Percentiles rank a stretch among this genome's conserved stretches.
These are phyloP conservation scores for Rosa multiflora DNA, from an alignment of 306 rosid species.

Conservation along the genomic window DNA sequence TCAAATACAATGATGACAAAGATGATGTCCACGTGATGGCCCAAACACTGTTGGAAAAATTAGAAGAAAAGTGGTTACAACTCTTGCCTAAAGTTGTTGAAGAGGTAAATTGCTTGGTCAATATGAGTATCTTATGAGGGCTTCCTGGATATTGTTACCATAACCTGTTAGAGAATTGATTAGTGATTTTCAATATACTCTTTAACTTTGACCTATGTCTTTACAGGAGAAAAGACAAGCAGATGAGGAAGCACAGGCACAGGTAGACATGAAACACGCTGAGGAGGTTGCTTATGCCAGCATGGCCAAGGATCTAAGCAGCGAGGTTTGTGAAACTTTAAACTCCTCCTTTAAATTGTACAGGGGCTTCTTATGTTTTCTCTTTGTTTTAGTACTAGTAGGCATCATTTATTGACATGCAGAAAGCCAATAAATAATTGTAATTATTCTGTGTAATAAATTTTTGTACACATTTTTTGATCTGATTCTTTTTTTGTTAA, in stretches of 20 bases:
- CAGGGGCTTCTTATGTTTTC: neutral
- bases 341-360: neutral
- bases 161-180: neutral
- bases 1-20: conserved; percentile 84
- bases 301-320: conserved; percentile 67
- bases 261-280: conserved; percentile 56
- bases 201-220: conserved; percentile 13
- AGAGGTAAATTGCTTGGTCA: conserved; percentile 53
- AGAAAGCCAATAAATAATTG: neutral
- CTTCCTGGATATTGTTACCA: neutral
- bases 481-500: neutral
- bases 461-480: neutral
- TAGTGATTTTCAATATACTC: conserved; percentile 1
- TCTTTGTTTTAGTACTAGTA: neutral
- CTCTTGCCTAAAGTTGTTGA: conserved; percentile 90
- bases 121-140: conserved; percentile 18
- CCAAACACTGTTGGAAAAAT: conserved; percentile 72
- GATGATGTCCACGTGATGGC: conserved; percentile 97
- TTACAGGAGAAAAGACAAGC: conserved; percentile 76
- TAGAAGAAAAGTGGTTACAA: conserved; percentile 94
- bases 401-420: neutral
- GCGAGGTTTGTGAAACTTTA: conserved; percentile 53
- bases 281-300: conserved; percentile 80
- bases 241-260: conserved; percentile 85
- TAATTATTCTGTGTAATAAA: neutral